Evolutionary conservation across 305 asterid genomes (phyloP), one percentile per base, ranked within the genome.

Genomic region (Euphrasia arctica): DNA sequence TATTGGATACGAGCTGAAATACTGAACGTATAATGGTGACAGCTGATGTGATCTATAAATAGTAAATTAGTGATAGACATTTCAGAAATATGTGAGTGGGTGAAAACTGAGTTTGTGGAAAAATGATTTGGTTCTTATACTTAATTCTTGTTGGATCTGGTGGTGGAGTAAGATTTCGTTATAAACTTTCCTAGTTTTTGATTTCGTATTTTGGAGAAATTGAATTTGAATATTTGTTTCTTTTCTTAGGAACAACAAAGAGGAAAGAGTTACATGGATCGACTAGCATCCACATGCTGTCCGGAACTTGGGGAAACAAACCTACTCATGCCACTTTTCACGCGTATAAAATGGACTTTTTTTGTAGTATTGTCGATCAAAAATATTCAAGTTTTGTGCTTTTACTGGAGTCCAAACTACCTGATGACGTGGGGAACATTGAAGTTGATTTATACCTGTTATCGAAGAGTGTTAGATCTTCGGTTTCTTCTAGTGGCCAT

Each of bases 211-310:
- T 39, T 39, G 45, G 54, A 48, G 54, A 48, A 48, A 48, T 1
- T n/a, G 11, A 48, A n/a, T 48, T 48, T 39, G 45, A 39, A 39
- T 39, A 39, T 39, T 8, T 39, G 10, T 39, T 8, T 39, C 45
- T 39, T 39, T 39, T 7, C 9, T 51, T 73, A 94, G 97, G 99
- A 67, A 85, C 96, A 36, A 94, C 98, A 49, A 94, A 89, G 88
- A 87, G 96, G 76, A 91, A 91, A 79, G 99, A 94, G 75, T 72
- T 94, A 65, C 99, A 94, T 28, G 98, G 99, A 64, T 83, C 91
- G 42, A 47, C 84, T 64, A 13, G 70, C 58, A 45, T 77, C 68
- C 76, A 64, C 68, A 62, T 50, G 59, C 57, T 91, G 64, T 80
- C 82, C 14, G 98, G 97, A 70, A 72, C 80, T 9, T 85, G 95